These are phyloP conservation scores for Fonsecaea multimorphosa DNA, from an alignment of 2,329 filamentous ascomycete genomes.

Conservation along the genomic window DNA sequence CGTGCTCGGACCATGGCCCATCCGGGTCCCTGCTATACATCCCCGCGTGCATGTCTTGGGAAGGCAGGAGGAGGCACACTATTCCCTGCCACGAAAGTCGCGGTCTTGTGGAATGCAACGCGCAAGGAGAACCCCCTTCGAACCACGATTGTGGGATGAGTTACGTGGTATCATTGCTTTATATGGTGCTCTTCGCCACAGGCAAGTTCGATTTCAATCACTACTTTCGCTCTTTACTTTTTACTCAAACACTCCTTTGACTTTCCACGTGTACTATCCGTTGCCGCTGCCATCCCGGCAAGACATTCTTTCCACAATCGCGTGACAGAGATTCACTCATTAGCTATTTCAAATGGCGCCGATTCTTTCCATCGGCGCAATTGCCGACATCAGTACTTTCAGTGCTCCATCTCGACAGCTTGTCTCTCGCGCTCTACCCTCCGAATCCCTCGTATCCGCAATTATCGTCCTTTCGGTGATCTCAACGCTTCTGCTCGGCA, in stretches of 20 bases:
- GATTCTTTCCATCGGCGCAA: constrained; percentile 14
- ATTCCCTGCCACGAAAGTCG: not conserved
- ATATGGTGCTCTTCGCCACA: not conserved
- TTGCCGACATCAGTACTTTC: constrained; percentile 3
- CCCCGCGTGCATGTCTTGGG: not conserved
- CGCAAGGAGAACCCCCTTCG: not conserved
- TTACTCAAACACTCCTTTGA: constrained; percentile 6
- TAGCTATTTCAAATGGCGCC: constrained; percentile 22
- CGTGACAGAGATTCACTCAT: constrained; percentile 5
- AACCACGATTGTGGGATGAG: not conserved
- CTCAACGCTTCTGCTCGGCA: constrained; percentile 17
- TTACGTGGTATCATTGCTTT: constrained; percentile 8
- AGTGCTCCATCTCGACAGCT: constrained; percentile 6
- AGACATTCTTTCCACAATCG: constrained; percentile 3
- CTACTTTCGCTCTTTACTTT: constrained; percentile 9
- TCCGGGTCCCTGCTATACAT: not conserved
- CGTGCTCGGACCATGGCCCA: constrained; percentile 7
- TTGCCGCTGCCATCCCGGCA: not conserved
- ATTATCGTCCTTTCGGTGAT: constrained; percentile 22
- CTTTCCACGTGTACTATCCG: not conserved
- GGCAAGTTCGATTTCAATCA: constrained; percentile 19
- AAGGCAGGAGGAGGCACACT: not conserved
- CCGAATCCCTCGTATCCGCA: constrained; percentile 11
- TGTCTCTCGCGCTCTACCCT: constrained; percentile 2
- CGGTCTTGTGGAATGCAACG: constrained; percentile 6